Conservation (phyloP, 345 rosid genomes). For the Gossypium turneri region DNA sequence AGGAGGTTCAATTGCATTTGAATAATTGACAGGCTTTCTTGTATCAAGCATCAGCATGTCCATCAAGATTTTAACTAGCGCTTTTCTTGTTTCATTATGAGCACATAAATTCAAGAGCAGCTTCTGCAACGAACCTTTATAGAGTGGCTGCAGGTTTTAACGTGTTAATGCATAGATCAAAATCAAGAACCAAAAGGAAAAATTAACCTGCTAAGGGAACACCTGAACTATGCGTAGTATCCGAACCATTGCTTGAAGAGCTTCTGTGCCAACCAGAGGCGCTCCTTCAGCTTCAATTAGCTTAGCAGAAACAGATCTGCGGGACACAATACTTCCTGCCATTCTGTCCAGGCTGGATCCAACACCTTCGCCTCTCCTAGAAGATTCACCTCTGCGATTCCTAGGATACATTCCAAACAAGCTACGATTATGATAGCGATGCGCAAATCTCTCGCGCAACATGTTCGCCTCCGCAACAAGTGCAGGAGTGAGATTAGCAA, state of each 20-base stretch:
- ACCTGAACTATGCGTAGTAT: constrained; percentile 95
- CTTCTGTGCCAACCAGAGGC: constrained; percentile 79
- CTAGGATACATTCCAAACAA: constrained; percentile 94
- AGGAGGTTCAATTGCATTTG: constrained; percentile 53
- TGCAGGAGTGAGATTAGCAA: constrained; percentile 95
- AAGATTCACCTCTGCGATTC: constrained; percentile 89
- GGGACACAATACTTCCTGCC: constrained; percentile 52
- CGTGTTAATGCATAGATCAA: constrained; percentile 11
- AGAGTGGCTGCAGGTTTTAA: constrained; percentile 66
- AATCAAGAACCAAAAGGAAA: background rate
- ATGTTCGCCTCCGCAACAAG: constrained; percentile 97
- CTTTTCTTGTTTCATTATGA: constrained; percentile 77
- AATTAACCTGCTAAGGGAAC: constrained; percentile 12
- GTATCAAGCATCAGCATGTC: constrained; percentile 82
- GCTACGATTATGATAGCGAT: constrained; percentile 74
- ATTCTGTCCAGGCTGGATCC: constrained; percentile 62
- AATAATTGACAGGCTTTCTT: constrained; percentile 43
- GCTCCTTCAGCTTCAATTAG: constrained; percentile 84
- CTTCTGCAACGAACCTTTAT: constrained; percentile 88
- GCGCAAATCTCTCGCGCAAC: constrained; percentile 95
- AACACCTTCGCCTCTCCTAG: constrained; percentile 76
- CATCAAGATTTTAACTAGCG: constrained; percentile 74
- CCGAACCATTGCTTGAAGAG: constrained; percentile 82
- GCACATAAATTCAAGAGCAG: constrained; percentile 89
- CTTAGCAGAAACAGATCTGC: constrained; percentile 60